Evolutionary conservation across 306 rosid species (phyloP), one percentile per base, ranked within the genome.

Genomic region (Sicyos baderoa): DNA sequence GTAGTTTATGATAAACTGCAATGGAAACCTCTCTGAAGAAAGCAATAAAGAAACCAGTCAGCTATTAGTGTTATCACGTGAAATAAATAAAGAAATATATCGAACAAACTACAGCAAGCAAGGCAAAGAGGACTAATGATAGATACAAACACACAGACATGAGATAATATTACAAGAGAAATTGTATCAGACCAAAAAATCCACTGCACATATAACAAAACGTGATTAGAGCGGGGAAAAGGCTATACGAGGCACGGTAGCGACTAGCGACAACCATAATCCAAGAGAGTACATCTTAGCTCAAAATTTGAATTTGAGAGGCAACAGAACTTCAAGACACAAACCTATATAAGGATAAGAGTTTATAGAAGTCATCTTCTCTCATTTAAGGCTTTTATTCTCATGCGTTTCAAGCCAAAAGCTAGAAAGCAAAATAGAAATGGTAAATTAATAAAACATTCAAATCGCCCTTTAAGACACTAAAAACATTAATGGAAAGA

Each of bases 401-500:
- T 9, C 68, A 16, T 61, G 49, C 27, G 68, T 35, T 61, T 35
- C 69, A 40, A 37, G 29, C 18, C 4, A 63, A 62, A 62, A 40
- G 8, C 51, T 37, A 37, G 50, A 42, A 63, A 37, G 19, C 50
- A 62, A 62, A 40, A 62, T 17, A 6, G 29, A 62, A 12, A 37
- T n/a, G 27, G 19, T 21, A 64, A 0, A 64, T 64, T 19, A 19
- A 64, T 64, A 35, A 44, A 59, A 13, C 27, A 44, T 64, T 44
- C 35, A 44, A 19, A 21, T 21, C 70, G 22, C 16, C 37, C 54
- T 64, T 64, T 44, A 44, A 44, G 19, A 64, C 18, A 64, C 45
- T 7, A 44, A 42, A 13, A 64, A 19, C 49, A 64, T 44, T 44
- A 44, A 62, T 17, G 68, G 51, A 40, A 63, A 64, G 54, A 64